Percentiles rank a stretch among this genome's conserved stretches.
These are phyloP conservation scores for Isabelozyma pseudorhagii DNA, from an alignment of 805 yeast genomes.

Conservation along the genomic window DNA sequence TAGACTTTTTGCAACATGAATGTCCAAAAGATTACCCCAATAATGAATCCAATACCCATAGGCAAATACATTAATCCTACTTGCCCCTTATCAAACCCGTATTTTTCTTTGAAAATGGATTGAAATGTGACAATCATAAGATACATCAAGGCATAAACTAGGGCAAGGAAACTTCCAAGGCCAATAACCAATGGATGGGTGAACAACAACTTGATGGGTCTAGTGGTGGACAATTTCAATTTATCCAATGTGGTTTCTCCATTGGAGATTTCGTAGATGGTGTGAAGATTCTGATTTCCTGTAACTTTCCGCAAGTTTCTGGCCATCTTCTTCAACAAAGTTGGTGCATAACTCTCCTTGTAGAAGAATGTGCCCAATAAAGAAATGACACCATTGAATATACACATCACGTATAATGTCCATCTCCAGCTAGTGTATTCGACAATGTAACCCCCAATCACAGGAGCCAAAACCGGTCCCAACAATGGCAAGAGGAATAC, in stretches of 20 bases:
- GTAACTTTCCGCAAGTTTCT: slow-evolving; percentile 24
- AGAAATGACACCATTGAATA: slow-evolving; percentile 33
- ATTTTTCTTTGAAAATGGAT: slow-evolving; percentile 22
- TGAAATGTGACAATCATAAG: slow-evolving; percentile 40
- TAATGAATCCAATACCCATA: slow-evolving; percentile 33
- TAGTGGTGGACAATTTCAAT: slow-evolving; percentile 20
- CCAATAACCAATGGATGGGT: slow-evolving; percentile 39
- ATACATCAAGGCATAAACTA: slow-evolving; percentile 40
- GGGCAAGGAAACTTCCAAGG: slow-evolving; percentile 40
- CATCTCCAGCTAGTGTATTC: slow-evolving; percentile 32
- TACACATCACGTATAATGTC: slow-evolving; percentile 32
- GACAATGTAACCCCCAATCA: slow-evolving; percentile 34
- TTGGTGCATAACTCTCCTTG: slow-evolving; percentile 36
- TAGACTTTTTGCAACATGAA: slow-evolving; percentile 22
- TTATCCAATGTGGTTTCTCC: slow-evolving; percentile 21
- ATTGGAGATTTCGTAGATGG: slow-evolving; percentile 33
- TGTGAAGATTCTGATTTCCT: slow-evolving; percentile 34
- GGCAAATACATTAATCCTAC: slow-evolving; percentile 38
- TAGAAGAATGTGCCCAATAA: slow-evolving; percentile 25
- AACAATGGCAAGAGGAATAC: slow-evolving; percentile 34
- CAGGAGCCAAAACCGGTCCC: slow-evolving; percentile 39
- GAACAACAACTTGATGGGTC: slow-evolving; percentile 31
- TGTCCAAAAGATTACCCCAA: slow-evolving; percentile 33
- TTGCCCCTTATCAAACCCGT: slow-evolving; percentile 29
- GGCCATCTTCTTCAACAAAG: slow-evolving; percentile 26